phyloP scores from a whole-genome alignment of 257 asterid species.

The Gardenia jasminoides region DNA sequence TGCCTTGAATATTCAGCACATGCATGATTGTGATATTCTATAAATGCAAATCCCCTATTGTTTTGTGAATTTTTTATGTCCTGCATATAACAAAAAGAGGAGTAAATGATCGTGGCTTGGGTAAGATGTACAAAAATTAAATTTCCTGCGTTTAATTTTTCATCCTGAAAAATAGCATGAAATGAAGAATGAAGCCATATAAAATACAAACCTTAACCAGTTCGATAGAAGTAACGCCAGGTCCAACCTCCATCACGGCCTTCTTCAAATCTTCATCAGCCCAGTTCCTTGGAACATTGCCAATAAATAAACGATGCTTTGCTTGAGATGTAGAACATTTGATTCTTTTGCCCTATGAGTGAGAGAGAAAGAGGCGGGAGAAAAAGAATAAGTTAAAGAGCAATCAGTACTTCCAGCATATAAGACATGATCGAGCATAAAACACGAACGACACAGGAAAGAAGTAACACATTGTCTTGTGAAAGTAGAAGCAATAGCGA shows the following conservation, averaged over 20 bases:
- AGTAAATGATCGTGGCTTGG: neutral
- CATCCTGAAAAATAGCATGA: neutral
- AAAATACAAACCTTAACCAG: conserved; percentile 64
- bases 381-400: neutral
- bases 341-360: conserved; percentile 61
- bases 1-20: conserved; percentile 96
- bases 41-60: conserved; percentile 64
- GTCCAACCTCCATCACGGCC: conserved; percentile 71
- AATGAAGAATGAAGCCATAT: neutral
- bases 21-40: conserved; percentile 87
- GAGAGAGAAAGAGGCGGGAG: neutral
- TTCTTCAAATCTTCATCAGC: conserved; percentile 71
- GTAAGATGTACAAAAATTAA: neutral
- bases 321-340: conserved; percentile 89
- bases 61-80: conserved; percentile 13
- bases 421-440: neutral
- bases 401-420: neutral
- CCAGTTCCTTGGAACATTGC: conserved; percentile 83
- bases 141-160: neutral
- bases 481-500: conserved; percentile 3
- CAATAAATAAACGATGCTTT: conserved; percentile 73
- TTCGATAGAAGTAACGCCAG: conserved; percentile 73
- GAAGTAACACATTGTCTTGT: neutral
- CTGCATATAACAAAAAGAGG: conserved; percentile 11
- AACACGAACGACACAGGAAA: neutral